Percentiles rank a stretch among this genome's conserved stretches.
Evolutionary conservation across 2,329 filamentous ascomycete genomes (phyloP).

Genomic region (Claviceps pusilla): DNA sequence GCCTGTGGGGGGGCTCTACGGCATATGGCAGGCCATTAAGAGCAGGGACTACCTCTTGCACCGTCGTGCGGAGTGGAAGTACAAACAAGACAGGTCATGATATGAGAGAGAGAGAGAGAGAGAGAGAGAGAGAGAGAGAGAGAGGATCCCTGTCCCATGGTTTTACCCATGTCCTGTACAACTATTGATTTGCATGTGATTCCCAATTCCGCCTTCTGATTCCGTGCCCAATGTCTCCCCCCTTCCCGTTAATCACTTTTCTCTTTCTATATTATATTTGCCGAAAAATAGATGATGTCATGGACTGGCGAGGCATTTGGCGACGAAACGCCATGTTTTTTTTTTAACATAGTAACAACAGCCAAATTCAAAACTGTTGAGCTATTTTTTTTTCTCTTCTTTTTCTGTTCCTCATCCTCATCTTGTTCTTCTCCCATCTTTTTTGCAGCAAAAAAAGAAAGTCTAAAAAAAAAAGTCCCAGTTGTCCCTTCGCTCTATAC

Average conservation of each 20-base stretch:
- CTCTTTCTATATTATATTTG: background rate
- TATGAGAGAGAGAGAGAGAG: too few species aligned
- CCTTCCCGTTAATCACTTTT: background rate
- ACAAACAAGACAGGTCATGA: slow-evolving; percentile 19
- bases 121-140: too few species aligned
- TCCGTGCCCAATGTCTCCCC: too few species aligned
- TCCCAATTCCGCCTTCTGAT: background rate
- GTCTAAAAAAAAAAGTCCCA: background rate
- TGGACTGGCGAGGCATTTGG: background rate
- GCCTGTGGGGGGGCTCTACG: slow-evolving; percentile 44
- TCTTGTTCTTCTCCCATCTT: background rate
- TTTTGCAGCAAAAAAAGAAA: background rate
- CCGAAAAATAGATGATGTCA: slow-evolving; percentile 3
- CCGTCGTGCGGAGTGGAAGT: slow-evolving; percentile 38
- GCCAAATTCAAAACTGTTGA: background rate
- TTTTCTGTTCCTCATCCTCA: background rate
- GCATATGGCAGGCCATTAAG: slow-evolving; percentile 42
- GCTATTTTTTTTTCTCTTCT: too few species aligned
- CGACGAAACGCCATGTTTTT: background rate
- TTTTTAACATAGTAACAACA: background rate
- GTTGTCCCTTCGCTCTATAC: slow-evolving; percentile 1
- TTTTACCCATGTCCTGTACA: background rate
- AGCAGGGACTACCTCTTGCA: slow-evolving; percentile 42
- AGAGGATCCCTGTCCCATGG: too few species aligned
- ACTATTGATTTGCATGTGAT: background rate